phyloP scores from a whole-genome alignment of 108 stramenopile genomes.

The Pseudonitzschia pungens region DNA sequence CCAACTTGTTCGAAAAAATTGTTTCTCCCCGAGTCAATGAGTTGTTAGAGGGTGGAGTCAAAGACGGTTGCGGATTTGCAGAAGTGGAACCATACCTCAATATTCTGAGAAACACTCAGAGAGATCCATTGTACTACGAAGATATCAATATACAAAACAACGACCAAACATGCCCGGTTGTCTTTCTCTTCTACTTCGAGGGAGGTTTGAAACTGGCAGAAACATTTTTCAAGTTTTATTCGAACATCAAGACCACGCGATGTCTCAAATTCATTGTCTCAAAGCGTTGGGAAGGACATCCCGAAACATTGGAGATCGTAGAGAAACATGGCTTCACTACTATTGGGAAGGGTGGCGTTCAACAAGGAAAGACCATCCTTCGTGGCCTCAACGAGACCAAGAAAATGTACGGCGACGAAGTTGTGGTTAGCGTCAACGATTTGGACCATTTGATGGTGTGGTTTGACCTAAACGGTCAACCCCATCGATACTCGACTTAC shows the following conservation, averaged over 20 bases:
- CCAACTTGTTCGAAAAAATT: not conserved
- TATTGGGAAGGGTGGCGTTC: not conserved
- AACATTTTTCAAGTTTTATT: not conserved
- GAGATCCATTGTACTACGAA: not conserved
- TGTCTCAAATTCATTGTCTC: constrained; percentile 1
- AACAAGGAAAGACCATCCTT: not conserved
- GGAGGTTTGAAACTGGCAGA: not conserved
- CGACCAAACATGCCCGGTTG: not conserved
- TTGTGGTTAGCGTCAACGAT: not conserved
- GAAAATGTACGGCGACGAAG: not conserved
- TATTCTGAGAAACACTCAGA: not conserved
- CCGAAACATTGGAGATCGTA: not conserved
- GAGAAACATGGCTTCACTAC: not conserved
- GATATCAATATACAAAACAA: not conserved
- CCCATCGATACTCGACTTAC: constrained; percentile 9
- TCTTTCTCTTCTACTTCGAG: not conserved
- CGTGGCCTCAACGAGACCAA: not conserved
- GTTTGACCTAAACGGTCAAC: not conserved
- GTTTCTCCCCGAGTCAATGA: not conserved
- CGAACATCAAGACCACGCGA: not conserved
- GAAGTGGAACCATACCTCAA: not conserved
- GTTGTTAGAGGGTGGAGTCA: not conserved
- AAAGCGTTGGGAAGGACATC: not conserved
- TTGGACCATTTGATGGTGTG: not conserved
- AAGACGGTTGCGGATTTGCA: not conserved